phyloP scores from a whole-genome alignment of 2,329 filamentous ascomycete species.

The Colletotrichum plurivorum region DNA sequence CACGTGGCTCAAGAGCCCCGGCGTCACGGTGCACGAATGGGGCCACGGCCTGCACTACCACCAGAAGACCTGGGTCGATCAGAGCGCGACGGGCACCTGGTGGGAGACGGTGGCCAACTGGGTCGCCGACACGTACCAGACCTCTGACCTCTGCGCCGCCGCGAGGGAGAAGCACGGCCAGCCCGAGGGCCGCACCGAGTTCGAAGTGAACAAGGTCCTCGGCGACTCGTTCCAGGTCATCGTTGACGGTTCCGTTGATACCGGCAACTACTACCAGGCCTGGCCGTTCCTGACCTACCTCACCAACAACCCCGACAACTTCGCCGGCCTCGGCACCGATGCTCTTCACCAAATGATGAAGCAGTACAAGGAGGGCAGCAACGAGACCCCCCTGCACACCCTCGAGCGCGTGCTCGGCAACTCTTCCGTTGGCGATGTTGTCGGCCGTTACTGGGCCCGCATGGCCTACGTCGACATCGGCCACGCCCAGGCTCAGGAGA shows the following conservation, averaged over 20 bases:
- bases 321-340: conserved; percentile 55
- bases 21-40: conserved; percentile 64
- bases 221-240: conserved; percentile 63
- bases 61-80: conserved; percentile 59
- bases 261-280: conserved; percentile 66
- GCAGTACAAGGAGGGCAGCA: conserved; percentile 59
- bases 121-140: conserved; percentile 63
- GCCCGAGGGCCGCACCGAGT: conserved; percentile 52
- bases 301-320: conserved; percentile 62
- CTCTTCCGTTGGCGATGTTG: conserved; percentile 54
- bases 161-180: conserved; percentile 55
- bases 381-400: conserved; percentile 65
- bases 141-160: conserved; percentile 57
- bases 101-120: conserved; percentile 67
- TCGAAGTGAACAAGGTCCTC: conserved; percentile 61
- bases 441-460: conserved; percentile 65
- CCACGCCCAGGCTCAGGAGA: conserved; percentile 55
- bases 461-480: conserved; percentile 68
- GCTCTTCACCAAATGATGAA: conserved; percentile 59
- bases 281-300: conserved; percentile 66
- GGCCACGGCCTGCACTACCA: conserved; percentile 64
- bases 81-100: conserved; percentile 62
- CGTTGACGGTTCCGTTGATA: conserved; percentile 58
- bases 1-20: conserved; percentile 53
- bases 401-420: conserved; percentile 55